Base-by-base conservation (phyloP, 768 basidiomycete species). In the Leccinum variicolor region DNA sequence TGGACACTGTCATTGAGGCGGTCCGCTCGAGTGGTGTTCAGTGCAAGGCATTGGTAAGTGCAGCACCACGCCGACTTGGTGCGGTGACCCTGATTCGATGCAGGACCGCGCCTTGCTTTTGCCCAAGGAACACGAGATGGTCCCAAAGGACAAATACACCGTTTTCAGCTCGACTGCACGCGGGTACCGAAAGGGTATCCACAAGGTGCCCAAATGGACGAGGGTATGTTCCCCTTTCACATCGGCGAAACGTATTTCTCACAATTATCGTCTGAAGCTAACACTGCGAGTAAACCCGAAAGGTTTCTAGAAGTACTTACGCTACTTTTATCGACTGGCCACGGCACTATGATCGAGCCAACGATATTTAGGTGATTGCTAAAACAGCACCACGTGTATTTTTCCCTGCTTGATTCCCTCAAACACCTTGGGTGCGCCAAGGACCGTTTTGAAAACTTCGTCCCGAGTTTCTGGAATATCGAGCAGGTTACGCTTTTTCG, bases 151-250 rank as follows among this genome's bases (percentile, higher is more conserved):
- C 78, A 99, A 99, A 74, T 99, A 98, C 76, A 97, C 95, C 4
- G 84, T 90, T 19, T 98, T 94, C 74, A 84, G 82, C 39, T 78
- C 83, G 4, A 84, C 82, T 41, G 76, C 77, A 1, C 78, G 73
- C 57, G 89, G 91, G 6, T 99, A 96, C 73, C 79, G 96, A 46
- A 98, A 98, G 67, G 90, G 92, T 25, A 93, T 97, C 50, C 95
- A 98, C 76, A 95, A 95, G 68, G 90, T 96, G 26, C 95, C 95
- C n/a, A 96, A 97, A 69, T 98, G 89, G 85, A 97, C 95, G 51
- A 81, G 92, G 74, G 94, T 95, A 63, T 58, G 89, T 76, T 26
- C 31, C 5, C 25, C 23, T 21, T 34, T 46, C 55, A 31, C 33
- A 10, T 13, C 48, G 50, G 26, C 19, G 19, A 43, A 53, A 52